These are phyloP conservation scores for Endothia cerciana DNA, from an alignment of 2,329 filamentous ascomycete species.

Conservation along the genomic window DNA sequence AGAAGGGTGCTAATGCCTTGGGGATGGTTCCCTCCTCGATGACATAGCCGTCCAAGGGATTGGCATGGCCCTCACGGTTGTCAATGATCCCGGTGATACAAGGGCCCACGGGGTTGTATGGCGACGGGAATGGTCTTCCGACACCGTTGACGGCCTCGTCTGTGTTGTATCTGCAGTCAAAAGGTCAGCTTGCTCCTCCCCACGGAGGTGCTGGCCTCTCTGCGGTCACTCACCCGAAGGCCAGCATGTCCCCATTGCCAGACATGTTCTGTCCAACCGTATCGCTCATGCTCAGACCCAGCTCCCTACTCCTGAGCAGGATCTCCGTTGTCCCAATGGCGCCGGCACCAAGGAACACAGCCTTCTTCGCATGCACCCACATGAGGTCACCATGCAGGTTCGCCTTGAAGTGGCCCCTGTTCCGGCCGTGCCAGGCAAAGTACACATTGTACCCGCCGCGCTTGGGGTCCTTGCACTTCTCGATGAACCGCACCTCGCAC, in stretches of 20 bases:
- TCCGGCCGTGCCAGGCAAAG: conserved; percentile 66
- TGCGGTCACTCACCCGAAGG: conserved; percentile 54
- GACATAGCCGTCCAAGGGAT: conserved; percentile 64
- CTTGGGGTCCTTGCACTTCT: conserved; percentile 48
- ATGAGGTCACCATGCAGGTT: conserved; percentile 63
- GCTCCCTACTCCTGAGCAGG: conserved; percentile 60
- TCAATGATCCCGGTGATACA: conserved; percentile 68
- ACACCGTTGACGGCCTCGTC: conserved; percentile 60
- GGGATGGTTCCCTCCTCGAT: conserved; percentile 68
- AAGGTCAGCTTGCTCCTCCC: conserved; percentile 29
- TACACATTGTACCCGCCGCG: conserved; percentile 64
- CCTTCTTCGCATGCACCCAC: conserved; percentile 68
- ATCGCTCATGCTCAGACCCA: conserved; percentile 61
- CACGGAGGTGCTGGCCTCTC: not conserved
- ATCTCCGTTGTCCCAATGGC: conserved; percentile 69
- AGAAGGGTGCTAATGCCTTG: conserved; percentile 56
- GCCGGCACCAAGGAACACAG: conserved; percentile 69
- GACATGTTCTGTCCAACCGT: conserved; percentile 63
- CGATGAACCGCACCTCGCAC: conserved; percentile 67
- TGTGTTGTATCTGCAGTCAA: conserved; percentile 56
- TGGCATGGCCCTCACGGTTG: conserved; percentile 53
- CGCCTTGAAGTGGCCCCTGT: conserved; percentile 57
- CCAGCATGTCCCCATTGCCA: conserved; percentile 69
- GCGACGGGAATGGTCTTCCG: conserved; percentile 52
- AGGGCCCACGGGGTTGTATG: conserved; percentile 60